Evolutionary conservation across 805 yeast species (phyloP).

Genomic region (Blastobotrys mokoenaii): DNA sequence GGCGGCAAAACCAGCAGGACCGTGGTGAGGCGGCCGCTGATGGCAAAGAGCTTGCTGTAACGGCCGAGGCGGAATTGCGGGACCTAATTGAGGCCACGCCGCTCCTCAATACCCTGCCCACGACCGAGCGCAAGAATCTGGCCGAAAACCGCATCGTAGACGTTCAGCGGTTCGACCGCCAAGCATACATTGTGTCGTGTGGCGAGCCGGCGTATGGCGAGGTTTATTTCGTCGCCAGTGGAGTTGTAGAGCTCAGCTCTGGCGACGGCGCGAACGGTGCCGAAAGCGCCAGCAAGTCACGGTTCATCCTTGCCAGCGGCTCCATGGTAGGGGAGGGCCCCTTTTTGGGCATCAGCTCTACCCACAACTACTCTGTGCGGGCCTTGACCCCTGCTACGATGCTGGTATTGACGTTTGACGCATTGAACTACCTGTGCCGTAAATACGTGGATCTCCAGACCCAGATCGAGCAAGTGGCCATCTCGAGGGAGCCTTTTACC

Average conservation of each 20-base stretch:
- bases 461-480: conserved; percentile 54
- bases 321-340: conserved; percentile 75
- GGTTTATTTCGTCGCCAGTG: conserved; percentile 56
- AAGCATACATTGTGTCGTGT: conserved; percentile 38
- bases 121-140: conserved; percentile 51
- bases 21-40: background rate
- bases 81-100: conserved; percentile 34
- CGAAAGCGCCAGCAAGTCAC: conserved; percentile 30
- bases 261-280: too few relatives aligned
- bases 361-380: conserved; percentile 56
- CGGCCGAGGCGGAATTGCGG: background rate
- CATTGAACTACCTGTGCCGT: conserved; percentile 44
- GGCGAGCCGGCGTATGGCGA: too few relatives aligned
- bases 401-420: conserved; percentile 49
- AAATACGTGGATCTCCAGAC: conserved; percentile 51
- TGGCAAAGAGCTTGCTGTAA: background rate
- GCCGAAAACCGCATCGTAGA: conserved; percentile 49
- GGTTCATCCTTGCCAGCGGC: conserved; percentile 55
- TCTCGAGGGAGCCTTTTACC: background rate
- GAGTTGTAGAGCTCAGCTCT: conserved; percentile 58
- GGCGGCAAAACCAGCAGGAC: background rate
- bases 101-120: conserved; percentile 49
- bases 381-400: conserved; percentile 53
- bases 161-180: conserved; percentile 43
- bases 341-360: conserved; percentile 38